A percentile compares a stretch with the other conserved stretches of the same genome.
Evolutionary conservation across 2,329 filamentous ascomycete species (phyloP).

Genomic region (Diaporthe sp.): DNA sequence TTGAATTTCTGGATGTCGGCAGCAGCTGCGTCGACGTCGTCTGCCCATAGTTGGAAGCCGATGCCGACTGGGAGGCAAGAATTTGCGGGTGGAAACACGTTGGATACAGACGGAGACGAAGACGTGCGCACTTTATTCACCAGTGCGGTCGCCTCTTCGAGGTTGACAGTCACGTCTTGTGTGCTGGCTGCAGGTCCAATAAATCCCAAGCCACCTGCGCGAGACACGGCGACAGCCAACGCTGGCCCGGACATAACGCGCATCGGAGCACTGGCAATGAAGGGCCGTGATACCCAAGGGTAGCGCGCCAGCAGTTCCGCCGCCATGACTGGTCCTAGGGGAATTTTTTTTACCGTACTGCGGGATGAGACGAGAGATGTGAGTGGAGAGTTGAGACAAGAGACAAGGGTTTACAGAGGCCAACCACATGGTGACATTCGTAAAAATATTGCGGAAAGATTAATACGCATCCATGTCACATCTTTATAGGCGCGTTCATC

Average conservation of each 20-base stretch:
- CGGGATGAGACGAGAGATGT: neutral
- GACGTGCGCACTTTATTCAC: constrained; percentile 35
- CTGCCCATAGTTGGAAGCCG: constrained; percentile 58
- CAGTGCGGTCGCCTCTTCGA: constrained; percentile 42
- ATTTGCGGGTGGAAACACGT: neutral
- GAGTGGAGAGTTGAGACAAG: neutral
- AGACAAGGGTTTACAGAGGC: neutral
- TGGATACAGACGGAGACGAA: constrained; percentile 8
- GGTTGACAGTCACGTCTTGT: constrained; percentile 43
- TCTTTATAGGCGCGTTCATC: neutral
- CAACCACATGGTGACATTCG: too few species aligned
- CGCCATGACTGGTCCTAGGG: constrained; percentile 24
- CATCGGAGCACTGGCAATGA: constrained; percentile 76
- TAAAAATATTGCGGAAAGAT: neutral
- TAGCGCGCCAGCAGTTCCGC: constrained; percentile 30
- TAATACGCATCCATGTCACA: neutral
- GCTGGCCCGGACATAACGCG: constrained; percentile 66
- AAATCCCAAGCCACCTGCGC: constrained; percentile 75
- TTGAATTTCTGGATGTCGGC: constrained; percentile 43
- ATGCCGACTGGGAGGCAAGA: constrained; percentile 55
- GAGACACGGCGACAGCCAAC: constrained; percentile 72
- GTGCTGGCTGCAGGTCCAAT: constrained; percentile 52
- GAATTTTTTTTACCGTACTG: neutral
- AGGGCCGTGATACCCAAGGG: constrained; percentile 67
- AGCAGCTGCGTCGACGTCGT: constrained; percentile 46